These are phyloP conservation scores for Caryopteris hybrid DNA, from an alignment of 305 asterid genomes.

Conservation along the genomic window DNA sequence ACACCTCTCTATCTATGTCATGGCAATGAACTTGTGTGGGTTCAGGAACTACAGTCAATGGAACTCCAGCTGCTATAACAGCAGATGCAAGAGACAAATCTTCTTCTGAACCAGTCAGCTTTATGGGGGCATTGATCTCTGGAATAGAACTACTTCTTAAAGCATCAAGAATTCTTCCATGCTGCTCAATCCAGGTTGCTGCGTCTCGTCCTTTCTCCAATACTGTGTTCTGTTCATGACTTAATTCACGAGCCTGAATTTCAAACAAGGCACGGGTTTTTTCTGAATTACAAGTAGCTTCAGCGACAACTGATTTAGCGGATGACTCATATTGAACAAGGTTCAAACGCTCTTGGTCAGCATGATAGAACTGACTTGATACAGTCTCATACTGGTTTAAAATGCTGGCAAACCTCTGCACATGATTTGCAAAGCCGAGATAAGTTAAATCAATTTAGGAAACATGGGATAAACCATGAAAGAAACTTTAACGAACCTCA, in stretches of 20 bases:
- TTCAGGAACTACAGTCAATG: conserved; percentile 95
- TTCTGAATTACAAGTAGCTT: conserved; percentile 74
- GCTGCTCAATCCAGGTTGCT: conserved; percentile 94
- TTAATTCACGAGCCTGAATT: conserved; percentile 73
- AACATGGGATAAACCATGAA: conserved; percentile 20
- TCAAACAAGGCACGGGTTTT: conserved; percentile 64
- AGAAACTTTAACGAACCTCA: conserved; percentile 67
- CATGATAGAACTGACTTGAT: conserved; percentile 64
- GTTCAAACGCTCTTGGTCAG: conserved; percentile 82
- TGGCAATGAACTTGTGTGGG: conserved; percentile 95
- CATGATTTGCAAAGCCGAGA: conserved; percentile 26
- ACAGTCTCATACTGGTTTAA: conserved; percentile 81
- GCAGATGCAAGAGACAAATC: conserved; percentile 82
- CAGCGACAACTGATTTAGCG: conserved; percentile 73
- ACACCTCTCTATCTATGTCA: conserved; percentile 90
- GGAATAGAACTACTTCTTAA: conserved; percentile 78
- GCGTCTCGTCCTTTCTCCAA: conserved; percentile 88
- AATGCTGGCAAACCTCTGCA: conserved; percentile 69
- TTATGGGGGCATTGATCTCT: conserved; percentile 50
- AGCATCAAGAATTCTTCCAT: conserved; percentile 85
- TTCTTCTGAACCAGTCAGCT: conserved; percentile 66
- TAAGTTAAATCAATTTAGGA: conserved; percentile 10
- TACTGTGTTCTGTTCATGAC: conserved; percentile 72
- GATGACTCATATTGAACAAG: conserved; percentile 79
- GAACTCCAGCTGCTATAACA: conserved; percentile 87